Conservation (phyloP, 306 rosid species). For the Benincasa hispida region DNA sequence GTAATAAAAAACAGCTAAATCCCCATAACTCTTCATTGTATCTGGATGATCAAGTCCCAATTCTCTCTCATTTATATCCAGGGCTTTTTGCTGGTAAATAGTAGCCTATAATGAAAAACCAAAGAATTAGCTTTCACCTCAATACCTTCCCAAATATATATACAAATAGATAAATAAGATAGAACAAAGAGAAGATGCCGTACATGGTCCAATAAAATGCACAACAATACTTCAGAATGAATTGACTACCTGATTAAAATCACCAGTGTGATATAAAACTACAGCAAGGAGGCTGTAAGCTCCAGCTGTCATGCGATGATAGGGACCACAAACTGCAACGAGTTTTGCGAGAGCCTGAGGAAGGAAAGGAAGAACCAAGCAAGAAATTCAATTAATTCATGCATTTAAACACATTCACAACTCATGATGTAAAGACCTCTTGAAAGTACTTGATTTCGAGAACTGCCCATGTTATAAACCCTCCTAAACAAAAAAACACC, state of each 20-base stretch:
- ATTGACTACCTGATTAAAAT: slow-evolving; percentile 77
- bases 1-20: slow-evolving; percentile 97
- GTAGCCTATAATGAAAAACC: slow-evolving; percentile 59
- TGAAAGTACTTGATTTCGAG: neutral
- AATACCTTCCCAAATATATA: slow-evolving; percentile 5
- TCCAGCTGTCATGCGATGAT: slow-evolving; percentile 95
- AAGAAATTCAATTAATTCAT: neutral
- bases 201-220: neutral
- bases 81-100: slow-evolving; percentile 91
- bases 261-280: slow-evolving; percentile 97
- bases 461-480: neutral
- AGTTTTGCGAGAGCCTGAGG: slow-evolving; percentile 91
- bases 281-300: slow-evolving; percentile 99
- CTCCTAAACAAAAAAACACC: neutral
- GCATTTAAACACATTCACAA: neutral
- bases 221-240: slow-evolving; percentile 17
- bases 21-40: slow-evolving; percentile 99
- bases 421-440: neutral
- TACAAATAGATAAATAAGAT: neutral
- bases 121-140: slow-evolving; percentile 11
- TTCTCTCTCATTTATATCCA: slow-evolving; percentile 97
- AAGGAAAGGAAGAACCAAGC: neutral
- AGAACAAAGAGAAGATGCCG: neutral
- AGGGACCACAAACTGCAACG: slow-evolving; percentile 96
- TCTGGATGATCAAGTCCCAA: slow-evolving; percentile 98